Evolutionary conservation across 2,329 filamentous ascomycete species (phyloP), one percentile per base, ranked within the genome.

Genomic region (Botrytis fabae): DNA sequence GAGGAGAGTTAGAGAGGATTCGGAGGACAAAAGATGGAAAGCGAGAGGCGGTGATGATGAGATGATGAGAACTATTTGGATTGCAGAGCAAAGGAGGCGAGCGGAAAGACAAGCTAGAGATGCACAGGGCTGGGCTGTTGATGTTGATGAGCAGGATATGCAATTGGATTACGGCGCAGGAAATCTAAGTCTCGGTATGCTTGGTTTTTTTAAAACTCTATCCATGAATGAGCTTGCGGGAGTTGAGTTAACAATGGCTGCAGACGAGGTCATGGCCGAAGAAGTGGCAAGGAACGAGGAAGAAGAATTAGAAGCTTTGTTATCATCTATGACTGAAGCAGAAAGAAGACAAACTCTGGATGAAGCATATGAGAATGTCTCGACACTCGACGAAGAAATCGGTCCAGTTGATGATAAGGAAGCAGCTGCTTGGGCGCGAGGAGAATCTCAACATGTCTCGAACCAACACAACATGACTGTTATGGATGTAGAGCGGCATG

Each of bases 41-140:
- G 84, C 86, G 69, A 84, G 90, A 76, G 89, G 90, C 40, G 89
- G 90, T 4, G 90, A 92, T 77, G 89, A 91, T 77, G 87, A 88
- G 79, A 81, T 83, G 73, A 80, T 83, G 80, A 77, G 82, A 69
- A 77, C 79, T 63, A 80, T 83, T 63, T 83, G 81, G 78, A 75
- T 83, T 57, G 79, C 80, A 14, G 82, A 84, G 70, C 79, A 82
- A 76, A 80, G 79, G 62, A 73, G 81, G 57, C 77, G 80, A 75
- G 77, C 79, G 69, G 81, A 80, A 61, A 77, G 73, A 69, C 77
- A 78, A 62, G 77, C 78, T 64, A 77, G 77, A 64, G 79, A 80
- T 59, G 80, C 80, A 18, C 73, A 76, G 69, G 77, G 74, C 12
- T 64, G 40, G 78, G 63, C 63, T 3, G 48, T 70, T 14, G 68